Evolutionary conservation across 1,284 basidiomycete species (phyloP).

Genomic region (Porogramme epimiltina): DNA sequence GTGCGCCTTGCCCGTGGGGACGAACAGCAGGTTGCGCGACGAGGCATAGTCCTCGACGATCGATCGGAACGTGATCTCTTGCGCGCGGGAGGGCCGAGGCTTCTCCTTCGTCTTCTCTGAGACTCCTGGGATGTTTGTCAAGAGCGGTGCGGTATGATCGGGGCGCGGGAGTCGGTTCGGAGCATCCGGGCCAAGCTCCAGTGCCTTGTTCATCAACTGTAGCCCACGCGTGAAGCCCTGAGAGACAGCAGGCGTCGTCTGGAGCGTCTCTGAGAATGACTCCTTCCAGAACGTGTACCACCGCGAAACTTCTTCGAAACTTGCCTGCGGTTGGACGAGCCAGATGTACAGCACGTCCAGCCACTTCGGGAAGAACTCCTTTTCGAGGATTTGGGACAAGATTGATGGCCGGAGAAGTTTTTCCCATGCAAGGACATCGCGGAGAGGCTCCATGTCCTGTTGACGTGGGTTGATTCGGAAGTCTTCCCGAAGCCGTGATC

Average conservation of each 20-base stretch:
- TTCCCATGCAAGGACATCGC: slow-evolving; percentile 81
- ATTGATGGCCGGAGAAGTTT: slow-evolving; percentile 74
- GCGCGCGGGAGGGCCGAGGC: slow-evolving; percentile 48
- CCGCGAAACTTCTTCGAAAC: slow-evolving; percentile 87
- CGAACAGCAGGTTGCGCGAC: slow-evolving; percentile 83
- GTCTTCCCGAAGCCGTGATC: slow-evolving; percentile 76
- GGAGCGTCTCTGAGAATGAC: slow-evolving; percentile 72
- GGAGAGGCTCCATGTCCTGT: slow-evolving; percentile 85
- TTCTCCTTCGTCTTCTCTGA: slow-evolving; percentile 34
- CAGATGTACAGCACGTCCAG: slow-evolving; percentile 88
- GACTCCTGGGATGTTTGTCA: slow-evolving; percentile 29
- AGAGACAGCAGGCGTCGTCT: slow-evolving; percentile 63
- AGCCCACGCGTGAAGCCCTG: slow-evolving; percentile 85
- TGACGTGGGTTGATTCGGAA: slow-evolving; percentile 88
- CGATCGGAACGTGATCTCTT: slow-evolving; percentile 86
- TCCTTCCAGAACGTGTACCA: slow-evolving; percentile 95
- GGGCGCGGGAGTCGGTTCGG: slow-evolving; percentile 68
- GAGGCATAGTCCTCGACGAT: slow-evolving; percentile 90
- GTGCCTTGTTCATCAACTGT: slow-evolving; percentile 91
- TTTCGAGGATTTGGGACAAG: slow-evolving; percentile 80
- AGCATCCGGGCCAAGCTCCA: slow-evolving; percentile 80
- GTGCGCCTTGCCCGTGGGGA: slow-evolving; percentile 84
- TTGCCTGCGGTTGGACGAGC: slow-evolving; percentile 84
- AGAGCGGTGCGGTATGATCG: slow-evolving; percentile 43
- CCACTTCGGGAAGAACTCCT: slow-evolving; percentile 97